These are phyloP conservation scores for Acanthamoeba quina DNA, from an alignment of 208 protist species.

Conservation along the genomic window DNA sequence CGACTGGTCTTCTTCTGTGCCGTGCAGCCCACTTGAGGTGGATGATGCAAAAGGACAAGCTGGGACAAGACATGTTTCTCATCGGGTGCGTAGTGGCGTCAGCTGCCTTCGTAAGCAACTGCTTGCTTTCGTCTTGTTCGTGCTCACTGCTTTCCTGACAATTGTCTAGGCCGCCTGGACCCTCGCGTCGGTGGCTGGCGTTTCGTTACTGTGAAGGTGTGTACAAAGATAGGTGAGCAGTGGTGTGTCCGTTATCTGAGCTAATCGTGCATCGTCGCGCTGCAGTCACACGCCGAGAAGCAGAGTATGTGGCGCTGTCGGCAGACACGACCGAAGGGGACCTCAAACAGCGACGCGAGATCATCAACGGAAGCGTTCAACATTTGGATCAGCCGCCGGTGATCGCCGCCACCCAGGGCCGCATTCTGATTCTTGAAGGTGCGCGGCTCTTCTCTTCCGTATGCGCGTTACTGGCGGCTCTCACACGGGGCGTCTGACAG, in stretches of 20 bases:
- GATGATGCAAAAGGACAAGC: constrained; percentile 95
- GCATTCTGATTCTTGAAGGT: constrained; percentile 95
- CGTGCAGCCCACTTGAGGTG: constrained; percentile 89
- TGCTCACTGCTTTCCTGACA: background rate
- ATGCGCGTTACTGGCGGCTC: background rate
- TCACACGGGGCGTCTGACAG: background rate
- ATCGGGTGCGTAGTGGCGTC: constrained; percentile 85
- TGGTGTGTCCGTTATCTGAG: background rate
- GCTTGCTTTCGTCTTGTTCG: constrained; percentile 6
- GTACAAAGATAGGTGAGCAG: background rate
- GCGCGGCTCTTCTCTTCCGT: constrained; percentile 52
- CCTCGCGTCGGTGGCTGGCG: constrained; percentile 91
- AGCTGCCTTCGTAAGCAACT: background rate
- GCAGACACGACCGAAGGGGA: constrained; percentile 96
- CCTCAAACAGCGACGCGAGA: constrained; percentile 95
- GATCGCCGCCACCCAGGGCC: constrained; percentile 91
- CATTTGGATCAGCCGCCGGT: constrained; percentile 96
- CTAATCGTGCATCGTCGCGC: background rate
- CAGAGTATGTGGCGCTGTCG: constrained; percentile 94
- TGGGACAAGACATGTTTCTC: constrained; percentile 96
- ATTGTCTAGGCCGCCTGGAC: constrained; percentile 87
- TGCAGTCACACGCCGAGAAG: constrained; percentile 83
- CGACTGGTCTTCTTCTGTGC: background rate
- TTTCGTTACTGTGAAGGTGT: constrained; percentile 86
- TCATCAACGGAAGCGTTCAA: constrained; percentile 89